Evolutionary conservation across 2,329 filamentous ascomycete genomes (phyloP), one percentile per base, ranked within the genome.

Genomic region (Drechslerella stenobrocha): DNA sequence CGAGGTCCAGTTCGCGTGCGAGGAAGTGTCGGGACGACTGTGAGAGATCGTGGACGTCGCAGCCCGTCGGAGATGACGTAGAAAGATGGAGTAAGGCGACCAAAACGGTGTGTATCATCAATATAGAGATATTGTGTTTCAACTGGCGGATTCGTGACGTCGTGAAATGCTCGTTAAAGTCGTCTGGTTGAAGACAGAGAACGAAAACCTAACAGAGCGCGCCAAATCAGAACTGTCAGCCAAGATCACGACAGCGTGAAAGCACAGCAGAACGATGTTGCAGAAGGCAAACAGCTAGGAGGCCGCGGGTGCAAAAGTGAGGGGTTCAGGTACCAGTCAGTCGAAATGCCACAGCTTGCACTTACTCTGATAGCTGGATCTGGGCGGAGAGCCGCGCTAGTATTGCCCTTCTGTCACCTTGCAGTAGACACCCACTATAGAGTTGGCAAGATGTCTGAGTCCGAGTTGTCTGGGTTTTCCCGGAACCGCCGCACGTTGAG

Each of bases 101-200:
- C 8, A 44, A 37, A 15, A 51, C 28, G 35, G 42, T 58, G 34
- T 42, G 15, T 42, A n/a, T 9, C 28, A 47, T 37, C 32, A 32
- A 46, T 60, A 52, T 52, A 30, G 50, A 60, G 22, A 52, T 35
- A 45, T 52, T 45, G 44, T 18, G 26, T 50, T 59, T 60, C 50
- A 35, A 60, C 50, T 42, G 53, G 53, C 52, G 53, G 63, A 55
- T 67, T 67, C 63, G 63, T 67, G 55, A 67, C 63, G 63, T 67
- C 63, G 63, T 67, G 55, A 67, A 47, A 57, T 40, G 51, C 28
- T 52, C 52, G 59, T 52, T 28, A 46, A 55, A 50, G 45, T 45
- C 37, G 47, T 22, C 28, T 30, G 22, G 44, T 34, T 40, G 18
- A 51, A 24, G 26, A 32, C 32, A 28, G 22, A 26, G 40, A 48